These are phyloP conservation scores for Penicillium oxalicum DNA, from an alignment of 2,329 filamentous ascomycete genomes.

Conservation along the genomic window DNA sequence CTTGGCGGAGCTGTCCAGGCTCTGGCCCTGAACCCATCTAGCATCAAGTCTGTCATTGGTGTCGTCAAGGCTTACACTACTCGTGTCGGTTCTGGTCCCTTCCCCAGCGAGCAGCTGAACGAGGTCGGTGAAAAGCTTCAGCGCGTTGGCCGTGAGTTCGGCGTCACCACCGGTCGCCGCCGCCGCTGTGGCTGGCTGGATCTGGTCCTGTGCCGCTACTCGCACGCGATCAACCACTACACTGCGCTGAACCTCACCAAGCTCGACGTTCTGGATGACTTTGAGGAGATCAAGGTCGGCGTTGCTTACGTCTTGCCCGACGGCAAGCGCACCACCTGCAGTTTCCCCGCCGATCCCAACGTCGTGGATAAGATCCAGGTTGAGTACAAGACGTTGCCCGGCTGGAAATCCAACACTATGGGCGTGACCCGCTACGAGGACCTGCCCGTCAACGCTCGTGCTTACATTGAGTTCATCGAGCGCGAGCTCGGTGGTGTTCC, in stretches of 20 bases:
- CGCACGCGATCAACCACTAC: slow-evolving; percentile 50
- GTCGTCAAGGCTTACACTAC: slow-evolving; percentile 63
- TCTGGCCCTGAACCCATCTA: slow-evolving; percentile 52
- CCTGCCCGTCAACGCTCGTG: slow-evolving; percentile 52
- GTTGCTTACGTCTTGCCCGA: slow-evolving; percentile 50
- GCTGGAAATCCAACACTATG: slow-evolving; percentile 57
- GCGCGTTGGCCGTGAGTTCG: slow-evolving; percentile 48
- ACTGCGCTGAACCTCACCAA: slow-evolving; percentile 58
- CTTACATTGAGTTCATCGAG: slow-evolving; percentile 60
- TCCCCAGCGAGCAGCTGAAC: slow-evolving; percentile 58
- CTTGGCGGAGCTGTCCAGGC: slow-evolving; percentile 51
- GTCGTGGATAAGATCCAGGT: slow-evolving; percentile 50
- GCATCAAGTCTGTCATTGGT: slow-evolving; percentile 54
- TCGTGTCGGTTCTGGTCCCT: slow-evolving; percentile 54
- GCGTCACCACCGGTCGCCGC: slow-evolving; percentile 56
- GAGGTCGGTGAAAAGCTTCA: slow-evolving; percentile 53
- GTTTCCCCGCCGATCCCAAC: slow-evolving; percentile 54
- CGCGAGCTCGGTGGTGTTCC: slow-evolving; percentile 49
- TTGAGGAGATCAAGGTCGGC: slow-evolving; percentile 58
- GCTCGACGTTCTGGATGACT: slow-evolving; percentile 59
- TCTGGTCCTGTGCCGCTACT: slow-evolving; percentile 59
- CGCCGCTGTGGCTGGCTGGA: slow-evolving; percentile 62
- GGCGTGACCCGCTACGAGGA: slow-evolving; percentile 52
- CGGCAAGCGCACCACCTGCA: slow-evolving; percentile 45
- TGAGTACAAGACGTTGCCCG: slow-evolving; percentile 54